Evolutionary conservation across 805 yeast species (phyloP), one percentile per base, ranked within the genome.

Genomic region (Yarrowia sp.): DNA sequence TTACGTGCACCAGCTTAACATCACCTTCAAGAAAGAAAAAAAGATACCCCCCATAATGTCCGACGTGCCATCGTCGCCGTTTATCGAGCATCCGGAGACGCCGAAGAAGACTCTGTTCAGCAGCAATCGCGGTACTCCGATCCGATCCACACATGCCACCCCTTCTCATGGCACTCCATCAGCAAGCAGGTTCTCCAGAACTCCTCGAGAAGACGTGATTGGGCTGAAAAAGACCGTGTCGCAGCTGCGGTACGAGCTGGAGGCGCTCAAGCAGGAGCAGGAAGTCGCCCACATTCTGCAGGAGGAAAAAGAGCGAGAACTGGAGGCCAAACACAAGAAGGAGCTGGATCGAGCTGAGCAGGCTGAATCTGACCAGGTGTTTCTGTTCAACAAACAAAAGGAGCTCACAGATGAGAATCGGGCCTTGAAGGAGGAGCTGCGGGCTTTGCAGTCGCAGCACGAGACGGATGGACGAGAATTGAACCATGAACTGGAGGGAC

Each of bases 251-350:
- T 84, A 77, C 73, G 80, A 80, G 69, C 73, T 80, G 45, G 76
- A 76, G 12, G 77, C 80, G 8, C 69, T 80, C 42, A 78, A 79
- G 67, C 78, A 79, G 68, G 82, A 83, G 55, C 75, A 81, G 49
- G 82, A 82, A 19, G 69, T 77, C 48, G 78, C 75, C 15, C 75
- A 74, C 36, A 56, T 82, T 0, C 73, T 75, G 5, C 74, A 73
- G 50, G 82, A 82, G 55, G 72, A 75, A 5, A 70, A 72, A 3
- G 52, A 75, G 2, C 75, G 78, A 10, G 74, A 75, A 15, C 69
- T 81, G n/a, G 73, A 76, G 69, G 70, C 73, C 45, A 71, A 75
- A 53, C 59, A 80, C 69, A 71, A 72, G 50, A 70, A 70, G n/a
- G 79, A 79, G 69, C 76, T 78, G 35, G 69, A 72, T 22, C 72